These are phyloP conservation scores for Fusarium sarcochroum DNA, from an alignment of 2,329 filamentous ascomycete genomes.

Conservation along the genomic window DNA sequence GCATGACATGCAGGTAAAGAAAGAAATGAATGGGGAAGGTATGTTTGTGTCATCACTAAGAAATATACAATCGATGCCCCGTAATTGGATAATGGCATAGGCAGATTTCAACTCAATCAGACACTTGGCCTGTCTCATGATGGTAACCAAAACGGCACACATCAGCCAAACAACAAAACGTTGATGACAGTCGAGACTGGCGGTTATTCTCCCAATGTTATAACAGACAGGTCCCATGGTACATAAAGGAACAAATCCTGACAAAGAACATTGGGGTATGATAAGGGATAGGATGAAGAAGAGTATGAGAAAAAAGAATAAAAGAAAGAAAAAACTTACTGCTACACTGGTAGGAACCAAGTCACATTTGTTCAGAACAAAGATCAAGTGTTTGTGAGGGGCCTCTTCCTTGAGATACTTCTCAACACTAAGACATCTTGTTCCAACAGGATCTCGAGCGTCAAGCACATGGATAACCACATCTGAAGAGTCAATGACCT, in stretches of 20 bases:
- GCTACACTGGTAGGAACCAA: constrained; percentile 92
- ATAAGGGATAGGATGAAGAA: constrained; percentile 56
- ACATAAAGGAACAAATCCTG: constrained; percentile 85
- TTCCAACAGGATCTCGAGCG: constrained; percentile 89
- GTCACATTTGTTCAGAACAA: constrained; percentile 70
- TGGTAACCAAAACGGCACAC: constrained; percentile 89
- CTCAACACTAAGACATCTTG: constrained; percentile 82
- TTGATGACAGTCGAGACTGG: constrained; percentile 59
- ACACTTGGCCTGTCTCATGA: constrained; percentile 85
- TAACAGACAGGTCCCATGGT: constrained; percentile 95
- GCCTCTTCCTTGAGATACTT: constrained; percentile 95
- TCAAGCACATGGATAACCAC: constrained; percentile 96
- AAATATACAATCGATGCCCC: constrained; percentile 80
- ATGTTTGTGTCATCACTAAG: constrained; percentile 99
- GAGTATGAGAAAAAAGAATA: constrained; percentile 12
- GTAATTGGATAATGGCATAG: constrained; percentile 65
- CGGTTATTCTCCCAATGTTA: constrained; percentile 95
- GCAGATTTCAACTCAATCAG: constrained; percentile 96
- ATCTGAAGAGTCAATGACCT: constrained; percentile 95
- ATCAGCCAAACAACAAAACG: constrained; percentile 70
- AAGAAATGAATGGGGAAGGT: constrained; percentile 29
- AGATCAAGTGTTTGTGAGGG: constrained; percentile 89
- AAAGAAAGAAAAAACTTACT: constrained; percentile 75
- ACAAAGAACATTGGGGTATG: constrained; percentile 76
- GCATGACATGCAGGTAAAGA: not conserved